Evolutionary conservation across 192 early-diverging fungal genomes (phyloP), one percentile per base, ranked within the genome.

Genomic region (Funneliformis geosporum): DNA sequence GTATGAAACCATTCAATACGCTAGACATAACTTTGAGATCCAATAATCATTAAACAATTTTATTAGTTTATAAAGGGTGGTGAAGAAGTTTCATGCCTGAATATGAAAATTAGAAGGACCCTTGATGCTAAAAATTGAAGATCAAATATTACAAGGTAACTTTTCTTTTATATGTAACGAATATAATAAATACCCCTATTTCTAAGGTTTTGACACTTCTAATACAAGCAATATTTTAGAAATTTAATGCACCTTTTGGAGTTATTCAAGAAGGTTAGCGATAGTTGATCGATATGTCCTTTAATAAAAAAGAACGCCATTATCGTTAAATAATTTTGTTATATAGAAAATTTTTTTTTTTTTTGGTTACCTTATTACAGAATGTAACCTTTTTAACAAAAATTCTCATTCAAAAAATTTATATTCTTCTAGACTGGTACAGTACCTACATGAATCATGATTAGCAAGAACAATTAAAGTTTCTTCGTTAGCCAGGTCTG

Each of bases 281-380:
- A 65, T 80, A 75, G 27, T 86, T 99, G 66, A 90, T 99, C 39
- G 97, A 99, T 79, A 95, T 99, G 95, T 96, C 97, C 0, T 99
- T 99, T n/a, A n/a, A n/a, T n/a, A 98, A 98, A 83, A 93, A 93
- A n/a, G 81, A 95, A 93, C 81, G 95, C 94, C 0, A 95, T 78
- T 95, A 97, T 50, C 95, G 98, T 86, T 99, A 16, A 84, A 89
- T 12, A 81, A 83, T 8, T 97, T 90, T 62, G 82, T 95, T 9
- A 5, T 44, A 7, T 44, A 44, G 9, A 44, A n/a, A n/a, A n/a
- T n/a, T n/a, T 44, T 44, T 44, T 44, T 9, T 44, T 44, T 44
- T 9, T n/a, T n/a, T 5, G 1, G 9, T 44, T 44, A 0, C 33
- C 2, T 33, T 0, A 33, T 33, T 33, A n/a, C 33, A 33, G 33